Conservation (phyloP, 1,284 basidiomycete species). For the Tylopilus sp. region DNA sequence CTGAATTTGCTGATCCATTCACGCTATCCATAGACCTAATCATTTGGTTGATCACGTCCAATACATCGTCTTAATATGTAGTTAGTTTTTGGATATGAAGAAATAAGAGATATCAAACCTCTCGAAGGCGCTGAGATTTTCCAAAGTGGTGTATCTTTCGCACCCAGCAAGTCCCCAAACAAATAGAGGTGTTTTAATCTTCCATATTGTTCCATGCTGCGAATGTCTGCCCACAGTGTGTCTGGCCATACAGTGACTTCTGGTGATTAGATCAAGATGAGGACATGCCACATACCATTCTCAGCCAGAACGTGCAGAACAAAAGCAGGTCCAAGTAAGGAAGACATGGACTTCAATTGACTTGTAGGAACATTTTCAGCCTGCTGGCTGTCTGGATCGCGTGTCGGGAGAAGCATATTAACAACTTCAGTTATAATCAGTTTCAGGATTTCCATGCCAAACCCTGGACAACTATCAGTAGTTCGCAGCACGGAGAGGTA, state of each 20-base stretch:
- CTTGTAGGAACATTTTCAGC: background rate
- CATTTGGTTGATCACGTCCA: slow-evolving; percentile 9
- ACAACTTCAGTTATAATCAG: slow-evolving; percentile 4
- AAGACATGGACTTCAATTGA: slow-evolving; percentile 2
- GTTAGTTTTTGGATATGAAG: background rate
- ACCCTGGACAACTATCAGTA: background rate
- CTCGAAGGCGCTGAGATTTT: slow-evolving; percentile 1
- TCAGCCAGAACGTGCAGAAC: slow-evolving; percentile 7
- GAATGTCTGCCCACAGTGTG: slow-evolving; percentile 5
- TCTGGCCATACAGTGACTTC: background rate
- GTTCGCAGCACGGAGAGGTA: too few relatives aligned
- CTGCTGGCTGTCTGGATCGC: background rate
- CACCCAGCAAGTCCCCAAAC: slow-evolving; percentile 8
- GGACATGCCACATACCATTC: background rate
- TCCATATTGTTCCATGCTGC: slow-evolving; percentile 1
- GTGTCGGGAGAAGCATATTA: slow-evolving; percentile 5
- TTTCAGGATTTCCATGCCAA: slow-evolving; percentile 6
- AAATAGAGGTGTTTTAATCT: slow-evolving; percentile 6
- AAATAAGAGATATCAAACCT: background rate
- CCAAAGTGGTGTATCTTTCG: slow-evolving; percentile 5
- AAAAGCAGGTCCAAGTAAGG: slow-evolving; percentile 6
- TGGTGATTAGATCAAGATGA: background rate
- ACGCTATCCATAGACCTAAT: slow-evolving; percentile 11
- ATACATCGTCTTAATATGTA: background rate
- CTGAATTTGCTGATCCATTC: slow-evolving; percentile 4